Base-by-base conservation (phyloP, 1,284 basidiomycete species). In the Puccinia horiana region DNA sequence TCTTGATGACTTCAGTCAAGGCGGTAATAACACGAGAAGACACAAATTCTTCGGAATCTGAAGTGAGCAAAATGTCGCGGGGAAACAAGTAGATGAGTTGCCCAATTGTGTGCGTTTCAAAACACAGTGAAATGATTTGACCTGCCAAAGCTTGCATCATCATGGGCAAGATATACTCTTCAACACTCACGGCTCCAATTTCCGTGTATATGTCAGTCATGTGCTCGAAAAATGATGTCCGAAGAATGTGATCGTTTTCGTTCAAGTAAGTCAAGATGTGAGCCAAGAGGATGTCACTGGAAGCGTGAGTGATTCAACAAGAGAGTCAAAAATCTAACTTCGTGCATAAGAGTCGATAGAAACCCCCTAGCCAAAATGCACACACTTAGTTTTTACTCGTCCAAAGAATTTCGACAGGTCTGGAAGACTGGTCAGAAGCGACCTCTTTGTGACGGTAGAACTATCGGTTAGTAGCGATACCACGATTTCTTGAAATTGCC, bases 231-330 rank as follows among this genome's bases (percentile, higher is more conserved):
- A 99, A 98, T 0, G 94, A 93, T 84, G 92, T 91, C 1, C 97
- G 90, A 65, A 99, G 88, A 32, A 93, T 88, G 96, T 96, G 98
- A 44, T 88, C 86, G 86, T 97, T 94, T 85, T 98, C 96, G 86
- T 99, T 99, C 84, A 99, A 90, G 86, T 98, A 99, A 0, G 97
- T 99, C 86, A 99, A 96, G 92, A 99, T 96, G 87, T 99, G 96
- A 84, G 94, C 95, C 29, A 99, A 89, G 8, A 99, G 89, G 2
- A 96, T 93, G 85, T 99, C 96, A 87, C 81, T 82, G 47, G 12
- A 70, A 58, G 54, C 37, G n/a, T 29, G 40, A 76, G 35, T 42
- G 8, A 58, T 52, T 42, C 18, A 69, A 42, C 49, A 32, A 14
- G n/a, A n/a, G 44, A 37, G 44, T 69, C 49, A 78, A 42, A 78